A percentile compares a stretch with the other conserved stretches of the same genome.
Conservation (phyloP, 208 protist genomes). For the Paratrypanosoma confusum region DNA sequence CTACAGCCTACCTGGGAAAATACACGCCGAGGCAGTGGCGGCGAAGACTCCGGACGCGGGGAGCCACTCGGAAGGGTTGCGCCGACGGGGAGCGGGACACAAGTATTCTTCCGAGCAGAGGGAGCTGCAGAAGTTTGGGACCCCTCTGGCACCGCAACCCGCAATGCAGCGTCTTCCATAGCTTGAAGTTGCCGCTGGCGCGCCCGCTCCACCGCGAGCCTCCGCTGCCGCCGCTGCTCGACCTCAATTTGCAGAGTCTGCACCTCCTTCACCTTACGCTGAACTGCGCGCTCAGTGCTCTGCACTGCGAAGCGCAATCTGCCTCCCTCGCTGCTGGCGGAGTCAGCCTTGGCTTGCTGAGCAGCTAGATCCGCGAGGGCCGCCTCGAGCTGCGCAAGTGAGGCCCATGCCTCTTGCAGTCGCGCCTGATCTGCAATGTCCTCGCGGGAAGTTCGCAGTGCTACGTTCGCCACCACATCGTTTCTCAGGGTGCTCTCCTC, state of each 20-base stretch:
- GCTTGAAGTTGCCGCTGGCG: too few relatives aligned
- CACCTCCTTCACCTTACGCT: neutral
- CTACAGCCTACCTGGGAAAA: neutral
- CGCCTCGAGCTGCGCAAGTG: conserved; percentile 12
- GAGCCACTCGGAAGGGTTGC: too few relatives aligned
- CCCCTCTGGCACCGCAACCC: too few relatives aligned
- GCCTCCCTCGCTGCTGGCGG: conserved; percentile 6
- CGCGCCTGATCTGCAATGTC: conserved; percentile 32
- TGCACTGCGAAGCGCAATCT: neutral
- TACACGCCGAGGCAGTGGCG: neutral
- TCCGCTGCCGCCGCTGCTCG: too few relatives aligned
- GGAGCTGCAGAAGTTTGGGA: too few relatives aligned
- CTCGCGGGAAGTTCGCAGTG: conserved; percentile 16
- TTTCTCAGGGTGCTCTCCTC: conserved; percentile 42
- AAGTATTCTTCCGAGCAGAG: too few relatives aligned
- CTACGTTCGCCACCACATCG: conserved; percentile 39
- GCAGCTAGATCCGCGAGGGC: conserved; percentile 2
- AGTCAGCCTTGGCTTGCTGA: conserved; percentile 13
- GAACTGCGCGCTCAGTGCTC: neutral
- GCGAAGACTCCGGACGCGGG: too few relatives aligned
- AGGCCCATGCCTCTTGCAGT: conserved; percentile 22
- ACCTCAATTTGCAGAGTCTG: neutral
- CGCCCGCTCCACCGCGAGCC: too few relatives aligned
- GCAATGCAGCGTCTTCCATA: too few relatives aligned
- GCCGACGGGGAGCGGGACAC: too few relatives aligned